Conservation (phyloP, 2,329 filamentous ascomycete species). For the Knoxdaviesia proteae region DNA sequence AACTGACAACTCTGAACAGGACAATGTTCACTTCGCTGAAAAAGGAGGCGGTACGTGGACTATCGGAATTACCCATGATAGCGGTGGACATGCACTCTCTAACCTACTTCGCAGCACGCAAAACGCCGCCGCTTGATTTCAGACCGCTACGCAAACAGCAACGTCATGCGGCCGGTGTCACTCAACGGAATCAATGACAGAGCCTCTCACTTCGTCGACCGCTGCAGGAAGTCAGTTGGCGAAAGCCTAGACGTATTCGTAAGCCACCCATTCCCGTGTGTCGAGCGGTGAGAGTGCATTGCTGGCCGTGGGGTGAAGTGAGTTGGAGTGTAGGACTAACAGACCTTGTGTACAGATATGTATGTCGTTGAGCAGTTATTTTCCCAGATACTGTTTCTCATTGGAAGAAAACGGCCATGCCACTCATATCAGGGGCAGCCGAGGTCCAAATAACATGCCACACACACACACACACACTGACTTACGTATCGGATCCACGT, state of each 20-base stretch:
- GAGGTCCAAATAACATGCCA: too few species aligned
- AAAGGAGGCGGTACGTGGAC: conserved; percentile 25
- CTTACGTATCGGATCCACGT: neutral
- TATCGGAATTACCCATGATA: neutral
- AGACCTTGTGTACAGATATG: conserved; percentile 3
- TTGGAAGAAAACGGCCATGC: conserved; percentile 5
- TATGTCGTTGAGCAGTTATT: conserved; percentile 11
- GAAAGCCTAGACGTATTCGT: conserved; percentile 41
- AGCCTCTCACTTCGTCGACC: conserved; percentile 30
- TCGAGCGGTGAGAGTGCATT: too few species aligned
- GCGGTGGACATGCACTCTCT: neutral
- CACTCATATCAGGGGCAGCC: too few species aligned
- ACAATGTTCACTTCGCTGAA: conserved; percentile 40
- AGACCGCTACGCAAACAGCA: conserved; percentile 48
- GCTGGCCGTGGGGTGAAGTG: too few species aligned
- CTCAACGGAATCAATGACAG: conserved; percentile 36
- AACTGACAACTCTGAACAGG: conserved; percentile 10
- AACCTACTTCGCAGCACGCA: conserved; percentile 26
- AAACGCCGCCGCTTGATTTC: conserved; percentile 41
- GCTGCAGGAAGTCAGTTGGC: conserved; percentile 23
- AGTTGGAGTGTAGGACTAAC: too few species aligned
- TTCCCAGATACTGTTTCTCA: neutral
- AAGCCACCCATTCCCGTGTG: conserved; percentile 6
- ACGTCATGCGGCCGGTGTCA: conserved; percentile 34
- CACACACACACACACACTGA: too few species aligned